Conservation (phyloP, 805 yeast genomes). For the Cyberlindnera americana region DNA sequence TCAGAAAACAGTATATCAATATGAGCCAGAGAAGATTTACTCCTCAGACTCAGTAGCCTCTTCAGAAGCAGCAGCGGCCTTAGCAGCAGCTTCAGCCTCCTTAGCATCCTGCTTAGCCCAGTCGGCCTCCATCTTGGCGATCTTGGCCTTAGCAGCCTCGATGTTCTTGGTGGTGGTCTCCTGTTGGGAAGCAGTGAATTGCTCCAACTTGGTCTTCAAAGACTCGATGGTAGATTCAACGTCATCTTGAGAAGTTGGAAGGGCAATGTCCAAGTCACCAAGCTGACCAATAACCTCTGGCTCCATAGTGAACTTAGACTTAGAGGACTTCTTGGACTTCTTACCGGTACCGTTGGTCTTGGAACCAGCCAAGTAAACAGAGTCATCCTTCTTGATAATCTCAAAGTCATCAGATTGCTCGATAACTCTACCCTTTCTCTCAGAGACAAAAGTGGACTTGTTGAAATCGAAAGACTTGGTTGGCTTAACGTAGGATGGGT, state of each 20-base stretch:
- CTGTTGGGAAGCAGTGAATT: slow-evolving; percentile 69
- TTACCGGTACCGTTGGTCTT: slow-evolving; percentile 39
- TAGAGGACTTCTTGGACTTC: slow-evolving; percentile 53
- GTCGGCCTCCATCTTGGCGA: slow-evolving; percentile 60
- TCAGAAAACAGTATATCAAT: too few species aligned
- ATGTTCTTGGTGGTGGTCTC: slow-evolving; percentile 75
- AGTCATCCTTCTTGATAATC: slow-evolving; percentile 60
- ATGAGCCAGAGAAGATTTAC: slow-evolving; percentile 6
- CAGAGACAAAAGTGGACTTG: slow-evolving; percentile 27
- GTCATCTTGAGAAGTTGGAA: slow-evolving; percentile 76
- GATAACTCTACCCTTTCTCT: slow-evolving; percentile 40
- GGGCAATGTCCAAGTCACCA: slow-evolving; percentile 67
- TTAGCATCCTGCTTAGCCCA: slow-evolving; percentile 45
- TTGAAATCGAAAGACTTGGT: slow-evolving; percentile 32
- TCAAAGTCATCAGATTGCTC: slow-evolving; percentile 63
- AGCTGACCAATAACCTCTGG: slow-evolving; percentile 76
- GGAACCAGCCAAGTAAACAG: slow-evolving; percentile 52
- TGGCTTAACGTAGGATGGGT: slow-evolving; percentile 70
- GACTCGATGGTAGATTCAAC: slow-evolving; percentile 59
- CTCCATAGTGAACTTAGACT: slow-evolving; percentile 65
- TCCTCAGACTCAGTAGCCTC: slow-evolving; percentile 14
- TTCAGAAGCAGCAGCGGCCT: slow-evolving; percentile 13
- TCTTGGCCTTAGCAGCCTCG: slow-evolving; percentile 72
- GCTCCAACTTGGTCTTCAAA: slow-evolving; percentile 68
- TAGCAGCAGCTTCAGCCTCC: slow-evolving; percentile 24